Base-by-base conservation (phyloP, 352 stramenopile species). In the Phytophthora fragariaefolia region DNA sequence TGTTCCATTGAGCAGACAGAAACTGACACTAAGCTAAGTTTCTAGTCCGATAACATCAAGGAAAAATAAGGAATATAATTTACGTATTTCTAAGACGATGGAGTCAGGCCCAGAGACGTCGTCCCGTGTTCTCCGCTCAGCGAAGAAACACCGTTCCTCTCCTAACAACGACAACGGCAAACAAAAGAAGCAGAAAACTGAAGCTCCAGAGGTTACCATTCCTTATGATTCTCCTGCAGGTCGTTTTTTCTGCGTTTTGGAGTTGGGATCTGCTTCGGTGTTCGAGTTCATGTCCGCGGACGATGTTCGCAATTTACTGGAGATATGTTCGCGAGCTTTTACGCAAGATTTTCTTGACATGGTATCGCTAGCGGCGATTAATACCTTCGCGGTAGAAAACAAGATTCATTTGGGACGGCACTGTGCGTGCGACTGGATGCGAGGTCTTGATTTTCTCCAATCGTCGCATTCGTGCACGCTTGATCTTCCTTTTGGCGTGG, bases 361-460 rank as follows among this genome's bases (percentile, higher is more conserved):
- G 20, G 42, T 48, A 9, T 48, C 42, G 15, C 42, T 23, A 18
- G 26, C 17, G 18, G 36, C 36, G 12, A 45, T 48, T 48, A 18
- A 48, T 13, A 48, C 42, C 8, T 48, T 48, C 10, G 42, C 42
- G 7, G 20, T 27, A n/a, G 42, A 48, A 24, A 48, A 48, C 18
- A 4, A 48, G 18, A 26, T 24, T 24, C 42, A 48, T 48, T 8
- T 48, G 9, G 42, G 42, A n/a, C n/a, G 6, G 20, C n/a, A n/a
- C 17, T 48, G 42, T n/a, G 18, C 18, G 7, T 48, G 42, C 18
- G 42, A 48, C 20, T 48, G 42, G 42, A 48, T 48, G 42, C 42
- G 42, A 6, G 20, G 42, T 48, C 42, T 48, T 15, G 42, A 48
- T 48, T 48, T 48, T 9, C 42, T 26, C 10, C 42, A 3, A 26